A percentile compares a stretch with the other conserved stretches of the same genome.
phyloP scores from a whole-genome alignment of 2,329 filamentous ascomycete genomes.

The Colletotrichum agaves region DNA sequence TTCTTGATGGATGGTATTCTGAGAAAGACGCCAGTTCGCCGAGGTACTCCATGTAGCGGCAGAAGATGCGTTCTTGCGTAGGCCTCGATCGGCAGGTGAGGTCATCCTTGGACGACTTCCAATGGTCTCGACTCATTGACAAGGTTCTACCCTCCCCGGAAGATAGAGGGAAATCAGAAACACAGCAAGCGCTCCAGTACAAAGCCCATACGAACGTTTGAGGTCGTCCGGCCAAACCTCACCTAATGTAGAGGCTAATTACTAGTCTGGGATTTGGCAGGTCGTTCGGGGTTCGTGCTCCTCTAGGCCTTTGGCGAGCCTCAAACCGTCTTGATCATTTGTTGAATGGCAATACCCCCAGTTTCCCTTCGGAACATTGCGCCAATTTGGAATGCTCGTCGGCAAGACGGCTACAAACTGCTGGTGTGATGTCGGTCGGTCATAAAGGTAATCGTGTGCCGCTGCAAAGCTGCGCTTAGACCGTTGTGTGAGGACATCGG shows the following conservation, averaged over 20 bases:
- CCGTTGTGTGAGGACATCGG: conserved; percentile 5
- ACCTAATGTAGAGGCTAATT: not conserved
- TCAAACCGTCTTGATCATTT: conserved; percentile 10
- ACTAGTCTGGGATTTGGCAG: conserved; percentile 18
- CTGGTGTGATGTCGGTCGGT: conserved; percentile 3
- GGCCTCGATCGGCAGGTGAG: conserved; percentile 12
- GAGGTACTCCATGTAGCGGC: not conserved
- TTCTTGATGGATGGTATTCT: not conserved
- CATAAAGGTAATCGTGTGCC: not conserved
- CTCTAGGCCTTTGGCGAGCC: conserved; percentile 9
- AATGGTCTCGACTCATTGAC: conserved; percentile 14
- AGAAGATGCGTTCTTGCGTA: not conserved
- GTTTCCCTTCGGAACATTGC: conserved; percentile 21
- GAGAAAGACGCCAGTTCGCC: conserved; percentile 8
- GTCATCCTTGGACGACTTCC: conserved; percentile 3
- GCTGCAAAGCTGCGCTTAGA: conserved; percentile 13
- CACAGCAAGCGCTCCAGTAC: conserved; percentile 24
- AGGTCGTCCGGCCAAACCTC: conserved; percentile 17
- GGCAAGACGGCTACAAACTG: conserved; percentile 7
- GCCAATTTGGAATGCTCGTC: conserved; percentile 32
- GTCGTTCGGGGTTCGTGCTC: conserved; percentile 10
- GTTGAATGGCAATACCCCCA: conserved; percentile 1
- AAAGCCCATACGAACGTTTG: conserved; percentile 1
- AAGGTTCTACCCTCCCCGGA: conserved; percentile 22
- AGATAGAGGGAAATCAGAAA: conserved; percentile 15